Evolutionary conservation across 345 rosid species (phyloP).

Genomic region (Ceriops tagal): DNA sequence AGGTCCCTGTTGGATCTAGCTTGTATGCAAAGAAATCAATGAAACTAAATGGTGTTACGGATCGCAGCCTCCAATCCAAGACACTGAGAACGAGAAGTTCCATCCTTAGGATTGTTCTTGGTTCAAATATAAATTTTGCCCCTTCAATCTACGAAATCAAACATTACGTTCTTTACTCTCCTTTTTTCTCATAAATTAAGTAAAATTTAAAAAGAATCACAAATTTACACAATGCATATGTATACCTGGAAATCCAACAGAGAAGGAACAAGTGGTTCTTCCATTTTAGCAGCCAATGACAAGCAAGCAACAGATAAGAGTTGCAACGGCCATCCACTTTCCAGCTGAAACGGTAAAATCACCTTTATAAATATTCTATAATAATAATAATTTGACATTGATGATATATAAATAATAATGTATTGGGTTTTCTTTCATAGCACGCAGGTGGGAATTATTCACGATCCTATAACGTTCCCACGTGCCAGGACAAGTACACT

Average conservation of each 20-base stretch:
- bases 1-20: constrained; percentile 65
- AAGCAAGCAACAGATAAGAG: constrained; percentile 91
- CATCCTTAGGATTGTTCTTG: constrained; percentile 85
- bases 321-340: constrained; percentile 83
- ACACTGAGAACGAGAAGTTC: constrained; percentile 80
- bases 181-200: too few species aligned
- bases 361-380: too few species aligned
- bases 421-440: too few species aligned
- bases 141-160: constrained; percentile 54
- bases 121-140: constrained; percentile 67
- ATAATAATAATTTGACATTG: too few species aligned
- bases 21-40: constrained; percentile 82
- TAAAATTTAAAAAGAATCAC: too few species aligned
- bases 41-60: constrained; percentile 83
- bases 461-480: too few species aligned
- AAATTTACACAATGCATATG: background rate
- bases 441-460: too few species aligned
- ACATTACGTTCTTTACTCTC: too few species aligned
- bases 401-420: too few species aligned
- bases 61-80: constrained; percentile 92
- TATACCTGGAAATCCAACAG: constrained; percentile 83
- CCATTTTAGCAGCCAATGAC: constrained; percentile 99
- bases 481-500: background rate
- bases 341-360: constrained; percentile 41
- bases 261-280: constrained; percentile 88